phyloP scores from a whole-genome alignment of 805 yeast species.

The Gaillardinia entomophila region DNA sequence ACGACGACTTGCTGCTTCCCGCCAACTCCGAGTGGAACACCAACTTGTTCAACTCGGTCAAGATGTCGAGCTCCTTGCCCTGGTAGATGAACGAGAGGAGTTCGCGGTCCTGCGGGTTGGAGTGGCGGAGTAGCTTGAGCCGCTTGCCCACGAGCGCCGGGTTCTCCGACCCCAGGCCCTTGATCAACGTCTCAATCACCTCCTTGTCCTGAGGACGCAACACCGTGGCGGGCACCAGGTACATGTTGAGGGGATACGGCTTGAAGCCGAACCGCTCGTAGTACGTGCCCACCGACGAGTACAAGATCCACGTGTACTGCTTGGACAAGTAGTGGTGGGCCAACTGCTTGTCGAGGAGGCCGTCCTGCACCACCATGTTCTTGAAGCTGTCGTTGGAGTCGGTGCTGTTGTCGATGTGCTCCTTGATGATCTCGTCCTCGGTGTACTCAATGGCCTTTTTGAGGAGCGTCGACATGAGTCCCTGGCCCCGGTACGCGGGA shows the following conservation, averaged over 20 bases:
- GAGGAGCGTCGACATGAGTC: slow-evolving; percentile 23
- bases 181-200: slow-evolving; percentile 16
- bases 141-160: slow-evolving; percentile 18
- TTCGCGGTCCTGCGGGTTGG: slow-evolving; percentile 19
- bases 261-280: slow-evolving; percentile 11
- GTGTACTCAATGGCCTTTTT: slow-evolving; percentile 21
- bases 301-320: slow-evolving; percentile 29
- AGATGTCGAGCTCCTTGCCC: slow-evolving; percentile 27
- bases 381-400: slow-evolving; percentile 23
- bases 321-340: slow-evolving; percentile 29
- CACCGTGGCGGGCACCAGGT: slow-evolving; percentile 20
- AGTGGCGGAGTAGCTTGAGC: slow-evolving; percentile 19
- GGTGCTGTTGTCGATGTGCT: slow-evolving; percentile 15
- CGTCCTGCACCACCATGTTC: slow-evolving; percentile 24
- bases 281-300: slow-evolving; percentile 5
- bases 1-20: slow-evolving; percentile 24
- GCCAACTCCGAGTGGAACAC: slow-evolving; percentile 27
- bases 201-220: slow-evolving; percentile 10
- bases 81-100: slow-evolving; percentile 26
- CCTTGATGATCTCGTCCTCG: slow-evolving; percentile 23
- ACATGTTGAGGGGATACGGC: slow-evolving; percentile 28
- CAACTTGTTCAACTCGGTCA: slow-evolving; percentile 31
- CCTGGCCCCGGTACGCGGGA: slow-evolving; percentile 19
- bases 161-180: slow-evolving; percentile 1
- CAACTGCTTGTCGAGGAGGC: slow-evolving; percentile 21